A percentile compares a stretch with the other conserved stretches of the same genome.
Conservation (phyloP, 2,329 filamentous ascomycete genomes). For the Aspergillus vadensis region DNA sequence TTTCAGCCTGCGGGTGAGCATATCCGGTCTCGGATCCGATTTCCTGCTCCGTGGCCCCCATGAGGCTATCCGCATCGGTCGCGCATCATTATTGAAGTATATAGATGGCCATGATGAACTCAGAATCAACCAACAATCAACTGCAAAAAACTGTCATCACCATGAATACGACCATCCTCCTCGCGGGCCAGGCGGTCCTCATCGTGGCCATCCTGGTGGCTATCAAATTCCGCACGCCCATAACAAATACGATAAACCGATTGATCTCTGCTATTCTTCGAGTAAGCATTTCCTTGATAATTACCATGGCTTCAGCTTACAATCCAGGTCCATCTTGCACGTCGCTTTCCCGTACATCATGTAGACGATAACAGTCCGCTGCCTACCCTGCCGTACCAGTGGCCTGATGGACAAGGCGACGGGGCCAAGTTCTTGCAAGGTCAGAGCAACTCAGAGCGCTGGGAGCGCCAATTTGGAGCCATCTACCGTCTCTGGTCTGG, state of each 20-base stretch:
- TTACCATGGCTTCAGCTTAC: neutral
- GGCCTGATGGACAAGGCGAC: conserved; percentile 46
- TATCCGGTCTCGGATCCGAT: no score
- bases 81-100: no score
- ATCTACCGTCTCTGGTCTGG: conserved; percentile 47
- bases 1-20: no score
- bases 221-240: neutral
- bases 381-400: conserved; percentile 21
- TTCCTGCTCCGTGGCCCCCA: no score
- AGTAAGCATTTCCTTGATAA: neutral
- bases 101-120: no score
- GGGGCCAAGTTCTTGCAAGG: conserved; percentile 45
- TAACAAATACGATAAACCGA: neutral
- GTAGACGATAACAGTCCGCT: conserved; percentile 3
- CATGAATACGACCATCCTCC: no score
- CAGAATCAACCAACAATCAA: no score
- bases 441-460: conserved; percentile 33
- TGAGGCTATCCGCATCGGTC: no score
- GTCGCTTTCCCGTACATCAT: conserved; percentile 10
- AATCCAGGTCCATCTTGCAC: neutral
- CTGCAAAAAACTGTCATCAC: no score
- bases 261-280: neutral
- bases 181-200: no score
- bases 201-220: neutral
- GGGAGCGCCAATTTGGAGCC: conserved; percentile 37